Percentiles rank a stretch among this genome's conserved stretches.
Evolutionary conservation across 2,329 filamentous ascomycete species (phyloP).

Genomic region (Plenodomus biglobosus): DNA sequence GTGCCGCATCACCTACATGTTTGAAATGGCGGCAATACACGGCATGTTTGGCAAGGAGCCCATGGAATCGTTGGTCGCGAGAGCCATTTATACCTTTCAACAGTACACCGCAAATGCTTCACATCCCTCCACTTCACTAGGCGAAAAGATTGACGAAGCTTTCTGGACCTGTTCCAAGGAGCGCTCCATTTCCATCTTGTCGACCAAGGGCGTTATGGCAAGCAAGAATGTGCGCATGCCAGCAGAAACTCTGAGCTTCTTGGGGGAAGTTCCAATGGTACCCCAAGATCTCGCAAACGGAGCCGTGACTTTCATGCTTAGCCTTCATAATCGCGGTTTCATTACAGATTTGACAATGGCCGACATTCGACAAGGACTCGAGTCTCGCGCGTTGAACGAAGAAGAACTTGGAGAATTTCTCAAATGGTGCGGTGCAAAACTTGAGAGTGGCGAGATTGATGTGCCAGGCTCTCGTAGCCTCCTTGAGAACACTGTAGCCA

Average conservation of each 20-base stretch:
- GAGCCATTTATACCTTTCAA: constrained; percentile 79
- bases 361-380: constrained; percentile 82
- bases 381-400: constrained; percentile 76
- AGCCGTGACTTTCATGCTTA: constrained; percentile 72
- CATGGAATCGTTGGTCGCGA: constrained; percentile 69
- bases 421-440: constrained; percentile 76
- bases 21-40: constrained; percentile 68
- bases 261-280: constrained; percentile 84
- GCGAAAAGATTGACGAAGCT: constrained; percentile 85
- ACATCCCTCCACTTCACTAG: constrained; percentile 81
- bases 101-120: constrained; percentile 90
- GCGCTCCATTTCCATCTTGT: constrained; percentile 78
- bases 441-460: constrained; percentile 72
- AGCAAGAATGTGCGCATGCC: constrained; percentile 79
- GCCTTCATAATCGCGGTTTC: constrained; percentile 79
- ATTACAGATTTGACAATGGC: constrained; percentile 84
- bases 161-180: constrained; percentile 93
- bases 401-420: constrained; percentile 81
- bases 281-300: constrained; percentile 72
- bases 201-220: constrained; percentile 82
- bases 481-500: constrained; percentile 78
- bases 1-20: constrained; percentile 80
- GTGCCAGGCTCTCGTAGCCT: constrained; percentile 65
- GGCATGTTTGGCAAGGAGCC: constrained; percentile 59
- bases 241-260: constrained; percentile 71